Percentiles rank a stretch among this genome's conserved stretches.
These are phyloP conservation scores for Gamsiella multidivaricata DNA, from an alignment of 192 early-diverging fungal genomes.

Conservation along the genomic window DNA sequence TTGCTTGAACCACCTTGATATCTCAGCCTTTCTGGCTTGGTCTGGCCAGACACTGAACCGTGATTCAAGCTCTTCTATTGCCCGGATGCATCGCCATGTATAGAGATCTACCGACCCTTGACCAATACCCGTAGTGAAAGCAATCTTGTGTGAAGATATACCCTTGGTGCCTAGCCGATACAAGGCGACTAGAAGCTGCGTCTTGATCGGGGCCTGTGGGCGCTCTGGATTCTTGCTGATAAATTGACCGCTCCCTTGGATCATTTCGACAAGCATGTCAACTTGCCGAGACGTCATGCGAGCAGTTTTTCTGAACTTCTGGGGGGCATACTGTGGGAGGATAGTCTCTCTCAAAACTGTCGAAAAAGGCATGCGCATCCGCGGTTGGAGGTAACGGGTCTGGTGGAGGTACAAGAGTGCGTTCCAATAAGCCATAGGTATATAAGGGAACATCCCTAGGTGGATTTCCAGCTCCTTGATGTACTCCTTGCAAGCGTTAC, in stretches of 20 bases:
- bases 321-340: not conserved
- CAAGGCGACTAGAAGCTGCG: not conserved
- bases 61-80: not conserved
- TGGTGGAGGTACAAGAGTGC: not conserved
- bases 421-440: not conserved
- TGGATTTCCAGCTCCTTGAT: no score
- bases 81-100: constrained; percentile 14
- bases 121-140: not conserved
- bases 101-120: not conserved
- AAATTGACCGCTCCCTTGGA: not conserved
- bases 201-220: not conserved
- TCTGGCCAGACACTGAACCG: constrained; percentile 17
- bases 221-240: not conserved
- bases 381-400: constrained; percentile 3
- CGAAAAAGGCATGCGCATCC: constrained; percentile 1
- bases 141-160: not conserved
- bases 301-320: not conserved
- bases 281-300: not conserved
- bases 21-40: not conserved
- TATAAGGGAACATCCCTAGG: no score
- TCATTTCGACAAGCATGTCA: not conserved
- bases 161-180: constrained; percentile 6
- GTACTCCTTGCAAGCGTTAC: no score
- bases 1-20: constrained; percentile 3
- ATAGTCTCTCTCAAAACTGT: constrained; percentile 2